Evolutionary conservation across 2,329 filamentous ascomycete species (phyloP).

Genomic region (Eutypa lata): DNA sequence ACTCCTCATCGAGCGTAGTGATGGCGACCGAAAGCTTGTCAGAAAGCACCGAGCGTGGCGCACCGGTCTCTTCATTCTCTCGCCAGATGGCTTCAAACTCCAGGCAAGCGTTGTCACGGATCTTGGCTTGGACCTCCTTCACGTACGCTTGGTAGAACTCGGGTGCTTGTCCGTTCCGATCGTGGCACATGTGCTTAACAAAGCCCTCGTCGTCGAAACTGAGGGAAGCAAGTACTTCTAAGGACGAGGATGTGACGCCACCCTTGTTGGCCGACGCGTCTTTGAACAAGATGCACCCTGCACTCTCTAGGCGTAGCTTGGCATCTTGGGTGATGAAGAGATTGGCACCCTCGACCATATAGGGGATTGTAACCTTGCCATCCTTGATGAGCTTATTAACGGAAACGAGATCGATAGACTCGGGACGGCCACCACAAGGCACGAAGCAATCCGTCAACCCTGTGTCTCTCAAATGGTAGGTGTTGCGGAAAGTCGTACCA

Average conservation of each 20-base stretch:
- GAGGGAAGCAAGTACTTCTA: constrained; percentile 90
- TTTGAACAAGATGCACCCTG: constrained; percentile 95
- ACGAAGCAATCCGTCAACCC: constrained; percentile 85
- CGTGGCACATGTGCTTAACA: constrained; percentile 89
- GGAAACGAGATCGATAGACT: constrained; percentile 90
- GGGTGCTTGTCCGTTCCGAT: constrained; percentile 67
- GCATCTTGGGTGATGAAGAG: constrained; percentile 98
- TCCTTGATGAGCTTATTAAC: constrained; percentile 82
- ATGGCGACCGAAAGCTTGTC: constrained; percentile 90
- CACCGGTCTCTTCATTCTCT: constrained; percentile 79
- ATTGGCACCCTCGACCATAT: constrained; percentile 97
- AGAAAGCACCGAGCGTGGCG: constrained; percentile 79
- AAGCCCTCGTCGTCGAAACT: constrained; percentile 92
- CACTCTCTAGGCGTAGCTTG: constrained; percentile 89
- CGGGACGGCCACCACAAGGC: constrained; percentile 91
- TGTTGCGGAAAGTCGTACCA: constrained; percentile 94
- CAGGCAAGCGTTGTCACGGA: constrained; percentile 84
- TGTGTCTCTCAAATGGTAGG: constrained; percentile 82
- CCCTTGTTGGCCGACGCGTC: constrained; percentile 98
- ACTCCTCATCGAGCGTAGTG: constrained; percentile 92
- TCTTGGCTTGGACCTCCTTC: constrained; percentile 83
- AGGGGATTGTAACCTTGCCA: constrained; percentile 83
- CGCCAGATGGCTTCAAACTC: constrained; percentile 99
- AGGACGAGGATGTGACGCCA: constrained; percentile 93
- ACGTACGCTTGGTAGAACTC: constrained; percentile 94